These are phyloP conservation scores for Solanum gracilifrons DNA, from an alignment of 257 asterid species.

Conservation along the genomic window DNA sequence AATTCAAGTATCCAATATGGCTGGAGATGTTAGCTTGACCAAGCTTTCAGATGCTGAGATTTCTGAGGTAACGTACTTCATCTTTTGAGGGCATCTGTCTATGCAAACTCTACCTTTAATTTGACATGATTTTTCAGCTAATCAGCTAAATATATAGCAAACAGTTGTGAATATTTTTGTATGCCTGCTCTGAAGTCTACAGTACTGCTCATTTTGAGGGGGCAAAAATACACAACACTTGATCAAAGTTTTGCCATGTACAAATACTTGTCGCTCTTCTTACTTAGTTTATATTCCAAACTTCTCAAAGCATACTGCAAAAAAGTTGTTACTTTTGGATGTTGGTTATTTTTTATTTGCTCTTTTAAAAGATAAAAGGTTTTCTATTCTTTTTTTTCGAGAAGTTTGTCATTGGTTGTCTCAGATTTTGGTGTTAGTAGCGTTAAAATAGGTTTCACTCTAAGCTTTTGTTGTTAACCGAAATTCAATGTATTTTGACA, in stretches of 20 bases:
- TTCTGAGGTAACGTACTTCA: conserved; percentile 22
- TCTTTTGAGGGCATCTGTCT: neutral
- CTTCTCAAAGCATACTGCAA: neutral
- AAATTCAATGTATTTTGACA: neutral
- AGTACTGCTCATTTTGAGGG: neutral
- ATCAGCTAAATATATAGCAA: neutral
- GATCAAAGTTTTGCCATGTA: neutral
- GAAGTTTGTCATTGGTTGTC: neutral
- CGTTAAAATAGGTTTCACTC: neutral
- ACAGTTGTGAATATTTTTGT: neutral
- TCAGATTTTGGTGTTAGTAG: neutral
- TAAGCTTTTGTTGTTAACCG: neutral
- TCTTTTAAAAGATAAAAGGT: neutral
- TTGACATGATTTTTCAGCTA: neutral
- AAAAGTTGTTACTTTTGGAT: neutral
- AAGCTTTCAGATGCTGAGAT: conserved; percentile 34
- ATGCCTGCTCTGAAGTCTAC: neutral
- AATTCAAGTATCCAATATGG: conserved; percentile 23
- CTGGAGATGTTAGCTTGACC: conserved; percentile 19
- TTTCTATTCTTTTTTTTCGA: neutral
- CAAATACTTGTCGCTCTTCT: neutral
- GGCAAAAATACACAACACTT: neutral
- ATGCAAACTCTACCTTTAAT: neutral
- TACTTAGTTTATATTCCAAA: neutral
- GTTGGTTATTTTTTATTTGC: neutral